Base-by-base conservation (phyloP, 2,329 filamentous ascomycete genomes). In the Exophiala xenobiotica region DNA sequence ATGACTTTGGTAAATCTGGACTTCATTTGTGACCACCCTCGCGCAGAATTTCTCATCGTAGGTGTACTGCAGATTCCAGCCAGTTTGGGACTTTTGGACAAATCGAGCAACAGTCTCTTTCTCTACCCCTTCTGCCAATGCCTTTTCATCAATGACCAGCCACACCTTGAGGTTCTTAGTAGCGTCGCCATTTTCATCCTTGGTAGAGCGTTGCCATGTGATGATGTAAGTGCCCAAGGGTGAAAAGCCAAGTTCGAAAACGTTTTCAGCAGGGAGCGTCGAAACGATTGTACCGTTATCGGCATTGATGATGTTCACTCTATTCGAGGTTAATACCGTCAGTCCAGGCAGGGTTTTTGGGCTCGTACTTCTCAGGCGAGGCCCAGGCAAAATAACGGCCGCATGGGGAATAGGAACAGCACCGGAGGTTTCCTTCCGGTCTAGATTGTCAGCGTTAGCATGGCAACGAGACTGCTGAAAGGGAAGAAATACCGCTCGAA, bases 31-130 rank as follows among this genome's bases (percentile, higher is more conserved):
- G 64, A 97, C 92, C 57, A 86, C 80, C 61, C 93, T 90, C 60
- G 92, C 93, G 70, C 92, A 97, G 70, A 89, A 92, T 69, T 85
- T 82, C 78, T 99, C 93, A 68, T 99, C 93, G 53, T 83, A 81
- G 23, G 91, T 96, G 73, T 97, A 99, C 74, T 97, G 92, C 67
- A 99, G 78, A 69, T 96, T 97, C 92, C 92, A 97, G 65, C 91
- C 89, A 39, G 87, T 89, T 76, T 95, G 90, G 60, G 85, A 87
- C 78, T 96, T 96, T 73, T 99, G 93, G 61, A 99, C 93, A 69
- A 95, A 99, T 65, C 84, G 81, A 58, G 91, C 92, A 39, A 96
- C 79, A 23, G 91, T 84, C 64, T 73, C 69, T 57, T 85, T 78
- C 72, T 88, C 87, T 61, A 86, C 81, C 54, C 73, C 74, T 42